Conservation (phyloP, 148 eudicot genomes). For the Silene conica region DNA sequence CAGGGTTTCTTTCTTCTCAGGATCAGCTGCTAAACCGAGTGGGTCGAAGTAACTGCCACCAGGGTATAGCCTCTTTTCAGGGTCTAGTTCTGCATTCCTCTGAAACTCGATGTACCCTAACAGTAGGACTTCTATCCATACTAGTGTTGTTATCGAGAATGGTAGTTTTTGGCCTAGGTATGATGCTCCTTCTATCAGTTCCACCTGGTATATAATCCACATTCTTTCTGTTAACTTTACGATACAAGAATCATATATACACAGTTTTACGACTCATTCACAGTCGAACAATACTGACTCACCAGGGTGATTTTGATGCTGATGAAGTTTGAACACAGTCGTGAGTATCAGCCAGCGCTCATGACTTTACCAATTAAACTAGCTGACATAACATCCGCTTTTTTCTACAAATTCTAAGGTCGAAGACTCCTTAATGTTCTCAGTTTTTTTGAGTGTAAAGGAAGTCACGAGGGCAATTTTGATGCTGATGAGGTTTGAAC, state of each 20-base stretch:
- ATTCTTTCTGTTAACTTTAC: background rate
- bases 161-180: conserved; percentile 93
- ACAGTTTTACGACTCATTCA: no score
- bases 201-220: conserved; percentile 81
- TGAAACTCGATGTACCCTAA: conserved; percentile 92
- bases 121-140: conserved; percentile 78
- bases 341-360: no score
- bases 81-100: conserved; percentile 88
- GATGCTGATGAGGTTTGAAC: no score
- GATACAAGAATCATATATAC: background rate
- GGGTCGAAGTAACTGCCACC: conserved; percentile 88
- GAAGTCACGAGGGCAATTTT: no score
- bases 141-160: conserved; percentile 67
- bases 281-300: no score
- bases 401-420: no score
- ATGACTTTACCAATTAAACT: no score
- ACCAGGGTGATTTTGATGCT: no score
- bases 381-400: no score
- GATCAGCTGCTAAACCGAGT: conserved; percentile 73
- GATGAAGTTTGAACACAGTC: no score
- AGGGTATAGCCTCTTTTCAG: conserved; percentile 72
- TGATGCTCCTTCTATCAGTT: conserved; percentile 84
- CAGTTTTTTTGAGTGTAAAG: no score
- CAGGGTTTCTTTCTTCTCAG: conserved; percentile 70
- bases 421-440: no score